Evolutionary conservation across 75 land plant species (phyloP).

Genomic region (Pinus tabuliformis): DNA sequence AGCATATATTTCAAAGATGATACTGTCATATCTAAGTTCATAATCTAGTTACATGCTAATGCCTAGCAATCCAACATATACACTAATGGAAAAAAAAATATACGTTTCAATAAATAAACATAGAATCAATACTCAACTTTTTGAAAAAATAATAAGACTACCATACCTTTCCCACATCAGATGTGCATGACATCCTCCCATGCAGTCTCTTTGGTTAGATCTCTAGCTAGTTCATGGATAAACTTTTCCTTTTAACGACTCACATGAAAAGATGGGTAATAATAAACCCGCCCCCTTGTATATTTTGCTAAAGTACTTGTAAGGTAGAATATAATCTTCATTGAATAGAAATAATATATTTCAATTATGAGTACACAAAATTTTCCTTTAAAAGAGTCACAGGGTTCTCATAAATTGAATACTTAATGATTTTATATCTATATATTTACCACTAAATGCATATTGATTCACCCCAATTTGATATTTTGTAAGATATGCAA

Average conservation of each 20-base stretch:
- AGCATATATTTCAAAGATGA: background rate
- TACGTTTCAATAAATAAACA: background rate
- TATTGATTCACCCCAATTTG: slow-evolving; percentile 89
- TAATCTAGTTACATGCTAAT: background rate
- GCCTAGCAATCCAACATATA: background rate
- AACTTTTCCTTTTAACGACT: slow-evolving; percentile 31
- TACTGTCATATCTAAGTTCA: background rate
- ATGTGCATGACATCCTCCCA: slow-evolving; percentile 52
- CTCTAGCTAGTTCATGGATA: slow-evolving; percentile 34
- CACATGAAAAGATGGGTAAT: slow-evolving; percentile 38
- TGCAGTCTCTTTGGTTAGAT: slow-evolving; percentile 44
- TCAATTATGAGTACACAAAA: no score
- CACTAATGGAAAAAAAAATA: background rate
- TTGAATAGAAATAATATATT: no score
- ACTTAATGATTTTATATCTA: slow-evolving; percentile 95
- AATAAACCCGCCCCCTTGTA: slow-evolving; percentile 42
- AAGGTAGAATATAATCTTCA: background rate
- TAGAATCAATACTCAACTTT: background rate
- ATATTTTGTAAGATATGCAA: slow-evolving; percentile 87
- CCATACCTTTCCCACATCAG: slow-evolving; percentile 46
- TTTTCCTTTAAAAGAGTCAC: no score
- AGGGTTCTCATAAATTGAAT: background rate
- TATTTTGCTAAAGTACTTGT: slow-evolving; percentile 42
- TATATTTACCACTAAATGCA: slow-evolving; percentile 84
- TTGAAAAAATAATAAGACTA: background rate